Evolutionary conservation across 108 stramenopile genomes (phyloP).

Genomic region (Cyclotella choctawhatcheeana): DNA sequence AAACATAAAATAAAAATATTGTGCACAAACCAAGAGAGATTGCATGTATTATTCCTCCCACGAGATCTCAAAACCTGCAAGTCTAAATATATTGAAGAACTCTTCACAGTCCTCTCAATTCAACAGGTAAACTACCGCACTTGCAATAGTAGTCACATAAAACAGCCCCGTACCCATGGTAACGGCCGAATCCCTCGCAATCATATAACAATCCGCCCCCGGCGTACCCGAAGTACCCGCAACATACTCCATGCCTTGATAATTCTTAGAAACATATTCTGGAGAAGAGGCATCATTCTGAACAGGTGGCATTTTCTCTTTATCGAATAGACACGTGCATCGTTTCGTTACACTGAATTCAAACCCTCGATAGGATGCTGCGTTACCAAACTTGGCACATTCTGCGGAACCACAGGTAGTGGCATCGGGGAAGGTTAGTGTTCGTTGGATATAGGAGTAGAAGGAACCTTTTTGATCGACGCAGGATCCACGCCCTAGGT

Average conservation of each 20-base stretch:
- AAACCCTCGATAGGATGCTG: constrained; percentile 40
- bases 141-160: neutral
- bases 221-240: constrained; percentile 30
- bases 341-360: constrained; percentile 44
- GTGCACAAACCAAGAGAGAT: too few species aligned
- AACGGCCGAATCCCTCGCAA: constrained; percentile 4
- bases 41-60: too few species aligned
- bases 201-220: constrained; percentile 31
- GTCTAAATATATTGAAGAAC: neutral
- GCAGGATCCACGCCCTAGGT: constrained; percentile 40
- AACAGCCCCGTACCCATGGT: neutral
- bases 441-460: constrained; percentile 46
- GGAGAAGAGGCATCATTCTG: constrained; percentile 15
- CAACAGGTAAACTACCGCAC: neutral
- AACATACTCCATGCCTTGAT: constrained; percentile 24
- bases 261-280: constrained; percentile 30
- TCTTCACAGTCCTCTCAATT: neutral
- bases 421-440: constrained; percentile 33
- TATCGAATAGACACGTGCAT: constrained; percentile 48
- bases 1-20: too few species aligned
- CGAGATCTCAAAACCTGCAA: neutral
- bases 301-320: constrained; percentile 27
- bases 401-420: constrained; percentile 29
- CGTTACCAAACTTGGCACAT: constrained; percentile 30
- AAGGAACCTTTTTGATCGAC: constrained; percentile 30